Percentiles rank a stretch among this genome's conserved stretches.
These are phyloP conservation scores for Trametes gibbosa DNA, from an alignment of 768 basidiomycete genomes.

Conservation along the genomic window DNA sequence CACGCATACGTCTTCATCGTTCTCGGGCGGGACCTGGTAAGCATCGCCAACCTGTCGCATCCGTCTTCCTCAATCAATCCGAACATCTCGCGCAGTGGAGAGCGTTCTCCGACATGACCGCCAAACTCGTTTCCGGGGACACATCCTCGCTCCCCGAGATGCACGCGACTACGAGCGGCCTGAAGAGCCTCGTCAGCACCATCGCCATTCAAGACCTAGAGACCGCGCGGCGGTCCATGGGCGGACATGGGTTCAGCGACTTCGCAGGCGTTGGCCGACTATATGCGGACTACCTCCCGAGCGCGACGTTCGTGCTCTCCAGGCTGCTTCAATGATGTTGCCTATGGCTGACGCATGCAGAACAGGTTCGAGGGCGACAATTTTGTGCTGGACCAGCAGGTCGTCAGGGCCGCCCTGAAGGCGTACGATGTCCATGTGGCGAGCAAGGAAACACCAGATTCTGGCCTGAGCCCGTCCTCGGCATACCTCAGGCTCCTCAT, in stretches of 20 bases:
- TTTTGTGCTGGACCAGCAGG: conserved; percentile 72
- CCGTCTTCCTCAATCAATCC: background rate
- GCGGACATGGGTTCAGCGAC: conserved; percentile 74
- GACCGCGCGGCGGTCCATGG: conserved; percentile 65
- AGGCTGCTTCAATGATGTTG: no score
- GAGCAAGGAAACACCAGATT: conserved; percentile 25
- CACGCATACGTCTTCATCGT: conserved; percentile 68
- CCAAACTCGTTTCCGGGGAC: conserved; percentile 52
- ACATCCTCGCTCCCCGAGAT: conserved; percentile 65
- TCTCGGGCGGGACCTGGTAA: conserved; percentile 58
- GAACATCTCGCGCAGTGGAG: conserved; percentile 35
- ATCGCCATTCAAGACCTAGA: conserved; percentile 58
- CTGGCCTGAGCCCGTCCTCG: conserved; percentile 45
- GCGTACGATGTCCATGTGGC: conserved; percentile 41
- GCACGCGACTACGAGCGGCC: conserved; percentile 66
- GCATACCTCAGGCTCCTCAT: conserved; percentile 55
- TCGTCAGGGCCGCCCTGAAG: conserved; percentile 69
- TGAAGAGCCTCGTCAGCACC: conserved; percentile 60
- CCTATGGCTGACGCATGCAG: background rate
- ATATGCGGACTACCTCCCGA: conserved; percentile 65
- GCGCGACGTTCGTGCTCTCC: conserved; percentile 50
- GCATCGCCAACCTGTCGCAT: conserved; percentile 17
- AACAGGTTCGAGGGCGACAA: conserved; percentile 76
- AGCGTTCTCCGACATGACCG: conserved; percentile 49
- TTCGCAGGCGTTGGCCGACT: conserved; percentile 64